phyloP scores from a whole-genome alignment of 148 eudicot genomes.

The Arctostaphylos glauca region DNA sequence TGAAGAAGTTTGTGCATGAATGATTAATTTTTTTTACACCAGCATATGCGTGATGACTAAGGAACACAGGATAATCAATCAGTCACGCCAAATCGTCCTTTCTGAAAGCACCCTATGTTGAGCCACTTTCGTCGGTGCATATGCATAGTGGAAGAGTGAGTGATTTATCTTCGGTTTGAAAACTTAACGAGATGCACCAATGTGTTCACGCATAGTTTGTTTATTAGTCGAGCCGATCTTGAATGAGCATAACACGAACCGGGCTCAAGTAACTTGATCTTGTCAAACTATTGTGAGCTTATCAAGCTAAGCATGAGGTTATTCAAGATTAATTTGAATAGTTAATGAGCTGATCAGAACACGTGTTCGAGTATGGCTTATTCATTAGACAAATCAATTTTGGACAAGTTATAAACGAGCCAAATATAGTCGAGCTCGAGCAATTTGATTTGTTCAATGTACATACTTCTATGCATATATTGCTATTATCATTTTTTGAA shows the following conservation, averaged over 20 bases:
- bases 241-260: neutral
- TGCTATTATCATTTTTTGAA: neutral
- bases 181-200: neutral
- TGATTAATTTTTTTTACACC: neutral
- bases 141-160: neutral
- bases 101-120: neutral
- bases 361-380: neutral
- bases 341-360: neutral
- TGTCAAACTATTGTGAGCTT: neutral
- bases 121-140: neutral
- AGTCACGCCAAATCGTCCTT: neutral
- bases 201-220: neutral
- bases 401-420: neutral
- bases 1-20: constrained; percentile 1
- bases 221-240: neutral
- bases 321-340: neutral
- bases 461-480: neutral
- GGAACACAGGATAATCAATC: neutral
- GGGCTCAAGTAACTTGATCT: neutral
- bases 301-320: neutral
- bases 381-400: neutral
- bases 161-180: neutral
- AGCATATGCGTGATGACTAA: neutral
- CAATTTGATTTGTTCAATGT: neutral
- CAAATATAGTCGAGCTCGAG: neutral